phyloP scores from a whole-genome alignment of 2,329 filamentous ascomycete genomes.

The Trichocomaceae sp. region DNA sequence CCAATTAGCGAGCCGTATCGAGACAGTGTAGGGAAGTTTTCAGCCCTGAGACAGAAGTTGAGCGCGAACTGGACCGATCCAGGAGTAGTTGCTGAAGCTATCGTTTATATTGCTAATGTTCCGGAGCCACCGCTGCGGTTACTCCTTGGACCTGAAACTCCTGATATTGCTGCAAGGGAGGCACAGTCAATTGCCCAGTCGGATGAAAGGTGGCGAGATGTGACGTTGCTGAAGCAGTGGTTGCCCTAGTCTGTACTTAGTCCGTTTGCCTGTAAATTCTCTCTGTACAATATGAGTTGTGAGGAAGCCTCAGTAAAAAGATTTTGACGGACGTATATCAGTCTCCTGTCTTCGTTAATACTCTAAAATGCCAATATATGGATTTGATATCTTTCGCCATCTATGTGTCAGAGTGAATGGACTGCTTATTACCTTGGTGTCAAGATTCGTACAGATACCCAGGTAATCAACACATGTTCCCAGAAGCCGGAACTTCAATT shows the following conservation, averaged over 20 bases:
- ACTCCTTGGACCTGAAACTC: slow-evolving; percentile 26
- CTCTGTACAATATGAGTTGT: no score
- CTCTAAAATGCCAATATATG: no score
- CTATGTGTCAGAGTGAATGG: no score
- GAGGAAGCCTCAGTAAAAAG: no score
- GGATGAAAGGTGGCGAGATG: slow-evolving; percentile 26
- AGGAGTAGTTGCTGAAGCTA: slow-evolving; percentile 23
- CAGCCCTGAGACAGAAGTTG: neutral
- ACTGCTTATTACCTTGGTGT: no score
- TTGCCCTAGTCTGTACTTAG: neutral
- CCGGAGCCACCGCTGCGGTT: slow-evolving; percentile 28
- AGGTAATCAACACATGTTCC: no score
- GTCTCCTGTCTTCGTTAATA: no score
- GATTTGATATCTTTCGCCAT: no score
- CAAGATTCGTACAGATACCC: no score
- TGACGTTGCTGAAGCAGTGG: neutral
- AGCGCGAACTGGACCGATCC: slow-evolving; percentile 9
- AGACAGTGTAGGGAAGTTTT: slow-evolving; percentile 23
- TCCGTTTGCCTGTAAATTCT: no score
- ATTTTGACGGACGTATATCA: no score
- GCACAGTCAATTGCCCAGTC: slow-evolving; percentile 21
- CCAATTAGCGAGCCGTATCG: slow-evolving; percentile 32
- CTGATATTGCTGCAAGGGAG: slow-evolving; percentile 18
- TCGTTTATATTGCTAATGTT: slow-evolving; percentile 22
- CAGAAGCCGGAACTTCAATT: no score